A percentile compares a stretch with the other conserved stretches of the same genome.
These are phyloP conservation scores for Thalassiosira mediterranea DNA, from an alignment of 352 stramenopile genomes.

Conservation along the genomic window DNA sequence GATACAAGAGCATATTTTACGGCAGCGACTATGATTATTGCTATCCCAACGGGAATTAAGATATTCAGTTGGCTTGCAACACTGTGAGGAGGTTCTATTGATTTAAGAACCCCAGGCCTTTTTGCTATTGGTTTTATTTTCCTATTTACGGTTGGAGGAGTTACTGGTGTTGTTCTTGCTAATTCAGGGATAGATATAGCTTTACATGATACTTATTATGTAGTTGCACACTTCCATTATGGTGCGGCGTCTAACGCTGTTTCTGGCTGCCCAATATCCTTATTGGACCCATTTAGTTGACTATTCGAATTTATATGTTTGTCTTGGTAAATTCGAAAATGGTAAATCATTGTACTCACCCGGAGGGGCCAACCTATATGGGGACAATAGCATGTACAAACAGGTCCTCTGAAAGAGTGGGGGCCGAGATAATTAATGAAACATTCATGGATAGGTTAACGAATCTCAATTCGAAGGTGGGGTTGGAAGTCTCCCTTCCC, in stretches of 20 bases:
- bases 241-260: slow-evolving; percentile 8
- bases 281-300: not conserved
- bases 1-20: slow-evolving; percentile 56
- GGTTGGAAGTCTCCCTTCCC: too few relatives aligned
- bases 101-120: slow-evolving; percentile 60
- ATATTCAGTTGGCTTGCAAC: slow-evolving; percentile 66
- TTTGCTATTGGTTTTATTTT: slow-evolving; percentile 67
- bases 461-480: not conserved
- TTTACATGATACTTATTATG: slow-evolving; percentile 75
- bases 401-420: not conserved
- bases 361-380: not conserved
- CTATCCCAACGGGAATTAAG: slow-evolving; percentile 64
- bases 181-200: slow-evolving; percentile 69
- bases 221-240: slow-evolving; percentile 64
- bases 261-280: not conserved
- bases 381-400: not conserved
- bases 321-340: not conserved
- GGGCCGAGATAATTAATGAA: not conserved
- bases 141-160: slow-evolving; percentile 64
- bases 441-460: not conserved
- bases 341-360: not conserved
- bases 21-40: slow-evolving; percentile 56
- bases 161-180: slow-evolving; percentile 60
- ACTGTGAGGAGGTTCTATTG: slow-evolving; percentile 52
- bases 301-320: not conserved